Evolutionary conservation across 176 grass and related monocot genomes (phyloP), one percentile per base, ranked within the genome.

Genomic region (Melocanna baccifera): DNA sequence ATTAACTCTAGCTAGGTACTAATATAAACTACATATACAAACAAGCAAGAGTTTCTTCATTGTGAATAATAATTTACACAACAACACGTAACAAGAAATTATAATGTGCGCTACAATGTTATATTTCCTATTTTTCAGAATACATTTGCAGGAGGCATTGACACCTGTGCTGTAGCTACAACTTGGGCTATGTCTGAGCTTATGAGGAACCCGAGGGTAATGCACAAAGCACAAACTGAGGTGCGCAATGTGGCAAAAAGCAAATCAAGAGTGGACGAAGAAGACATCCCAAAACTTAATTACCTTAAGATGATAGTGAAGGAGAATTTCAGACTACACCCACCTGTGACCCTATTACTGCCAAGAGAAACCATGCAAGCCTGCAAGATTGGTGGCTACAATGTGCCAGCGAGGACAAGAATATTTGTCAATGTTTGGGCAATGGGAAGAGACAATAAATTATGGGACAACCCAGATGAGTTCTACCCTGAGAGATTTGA

Each of bases 221-320:
- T 88, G 87, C 34, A 10, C 2, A 88, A 84, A 10, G 87, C 74
- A 1, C 75, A 84, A 36, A 26, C 67, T 1, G 87, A 88, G 18
- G 75, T 86, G 18, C 66, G 51, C 12, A 12, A 32, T 10, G 13
- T 77, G n/a, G 55, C 71, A 8, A 7, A 1, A 0, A 12, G 67
- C 45, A 90, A 87, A 79, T 5, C 16, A n/a, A 78, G 79, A 63
- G 85, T 91, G 3, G 65, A 69, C 0, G 85, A 81, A 74, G 67
- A 88, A 51, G 85, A 88, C 1, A 37, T 80, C 30, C 42, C 26
- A 1, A 68, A 36, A 14, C 65, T 91, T 4, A 52, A 34, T 20
- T 91, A 91, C 75, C 79, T 91, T 4, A 91, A 91, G 76, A 91
- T 91, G 85, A 29, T 84, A 22, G 18, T 84, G 4, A 90, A 90